Evolutionary conservation across 176 grass and related monocot genomes (phyloP), one percentile per base, ranked within the genome.

Genomic region (Musa schizocarpa): DNA sequence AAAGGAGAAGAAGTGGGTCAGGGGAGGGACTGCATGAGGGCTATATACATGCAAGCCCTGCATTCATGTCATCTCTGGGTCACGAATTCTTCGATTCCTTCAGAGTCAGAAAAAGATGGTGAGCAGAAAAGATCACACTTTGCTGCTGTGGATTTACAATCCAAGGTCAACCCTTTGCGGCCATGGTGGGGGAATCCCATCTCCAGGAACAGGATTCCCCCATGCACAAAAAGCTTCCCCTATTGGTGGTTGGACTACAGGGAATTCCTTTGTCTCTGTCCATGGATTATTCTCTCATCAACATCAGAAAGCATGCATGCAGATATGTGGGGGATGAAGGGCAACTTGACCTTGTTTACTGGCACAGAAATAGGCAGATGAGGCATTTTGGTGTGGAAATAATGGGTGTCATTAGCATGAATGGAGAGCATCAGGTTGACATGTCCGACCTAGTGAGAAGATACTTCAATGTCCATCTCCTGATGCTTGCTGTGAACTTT

Each of bases 161-260:
- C 71, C 68, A 75, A 86, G 89, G 86, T 96, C 89, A 96, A 96
- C 92, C 86, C 86, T 96, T 80, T 73, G 66, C 76, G 83, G 65
- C 50, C 77, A 64, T 57, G 89, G 88, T 91, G 92, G 86, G 77
- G 78, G 92, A 89, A 96, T 92, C 86, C 65, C 80, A 96, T 89
- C 92, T 85, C 82, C 87, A 59, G 82, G 87, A 89, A 96, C 85
- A 61, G 74, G 87, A 74, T 92, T 88, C 87, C 53, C 53, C 62
- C 84, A 49, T 79, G 89, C 86, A 89, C 87, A 74, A 82, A 85
- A 87, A 83, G 71, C 80, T 89, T 89, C 82, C 54, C 85, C 84
- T 68, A 89, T 80, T 92, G 82, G 86, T 65, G 82, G 80, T 89
- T 92, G 92, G 92, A 92, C 92, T 82, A 80, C 49, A 73, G 71